Base-by-base conservation (phyloP, 2,329 filamentous ascomycete species). In the Fusarium newnesense region DNA sequence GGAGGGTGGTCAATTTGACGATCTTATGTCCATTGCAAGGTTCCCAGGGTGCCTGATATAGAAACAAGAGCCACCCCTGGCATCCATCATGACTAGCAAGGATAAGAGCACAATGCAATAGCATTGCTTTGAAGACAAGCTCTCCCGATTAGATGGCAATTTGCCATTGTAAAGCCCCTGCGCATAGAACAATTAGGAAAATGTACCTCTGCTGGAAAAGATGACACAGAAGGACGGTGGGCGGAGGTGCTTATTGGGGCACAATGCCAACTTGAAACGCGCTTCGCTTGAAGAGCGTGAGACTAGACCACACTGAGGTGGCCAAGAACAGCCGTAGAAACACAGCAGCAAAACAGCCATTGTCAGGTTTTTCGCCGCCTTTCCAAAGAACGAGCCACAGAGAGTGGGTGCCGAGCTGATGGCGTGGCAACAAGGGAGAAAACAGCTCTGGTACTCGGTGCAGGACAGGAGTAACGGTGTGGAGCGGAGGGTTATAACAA, bases 1-100 rank as follows among this genome's bases (percentile, higher is more conserved):
- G 83, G 84, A 85, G 83, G 82, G 84, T 83, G 85, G 85, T 88
- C 87, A 88, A 88, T 87, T 87, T 86, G 86, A 83, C 81, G 84
- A 87, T 87, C 85, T 88, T 88, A 88, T 88, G 86, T 85, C 65
- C 46, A 69, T 69, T 53, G 66, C 84, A 86, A 86, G 83, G 83
- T 80, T 78, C 80, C 69, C 60, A 72, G 79, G 81, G 81, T 84
- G 80, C 84, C 83, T 81, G 83, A 86, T 87, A 85, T 87, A 86
- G 85, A 85, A 86, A 84, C 83, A 82, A 81, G 60, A 69, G 67
- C 64, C 74, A 74, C 75, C 79, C 82, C 79, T 79, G 70, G 56
- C 70, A 74, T 74, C 67, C 64, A 67, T 72, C 67, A 75, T 70
- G 58, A 69, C 64, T 71, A 63, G 64, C 75, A 70, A 73, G 76